Evolutionary conservation across 352 stramenopile species (phyloP).

Genomic region (Pythium plurisporium): DNA sequence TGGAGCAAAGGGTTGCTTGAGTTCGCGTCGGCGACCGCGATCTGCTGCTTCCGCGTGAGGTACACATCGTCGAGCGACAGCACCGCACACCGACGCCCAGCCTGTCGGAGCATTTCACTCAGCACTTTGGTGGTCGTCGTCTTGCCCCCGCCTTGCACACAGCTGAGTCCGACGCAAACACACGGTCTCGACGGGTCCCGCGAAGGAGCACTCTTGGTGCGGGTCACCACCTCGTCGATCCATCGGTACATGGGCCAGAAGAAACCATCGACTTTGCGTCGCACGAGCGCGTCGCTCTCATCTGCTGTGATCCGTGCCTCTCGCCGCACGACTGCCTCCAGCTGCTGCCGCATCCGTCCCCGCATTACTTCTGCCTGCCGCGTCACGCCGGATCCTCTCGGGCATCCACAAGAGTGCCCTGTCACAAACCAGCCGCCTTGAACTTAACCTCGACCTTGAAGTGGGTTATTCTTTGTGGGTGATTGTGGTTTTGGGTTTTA

Average conservation of each 20-base stretch:
- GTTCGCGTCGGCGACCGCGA: conserved; percentile 54
- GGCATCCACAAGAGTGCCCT: background rate
- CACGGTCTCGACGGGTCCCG: conserved; percentile 26
- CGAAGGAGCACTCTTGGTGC: background rate
- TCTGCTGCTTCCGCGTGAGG: conserved; percentile 55
- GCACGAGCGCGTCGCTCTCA: conserved; percentile 32
- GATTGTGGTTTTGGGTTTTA: conserved; percentile 6
- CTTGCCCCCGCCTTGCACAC: conserved; percentile 81
- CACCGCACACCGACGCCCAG: conserved; percentile 60
- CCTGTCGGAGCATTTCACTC: conserved; percentile 45
- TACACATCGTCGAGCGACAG: conserved; percentile 87
- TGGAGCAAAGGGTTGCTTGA: conserved; percentile 71
- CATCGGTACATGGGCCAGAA: conserved; percentile 79
- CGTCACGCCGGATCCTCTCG: background rate
- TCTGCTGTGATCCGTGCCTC: conserved; percentile 25
- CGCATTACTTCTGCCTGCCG: background rate
- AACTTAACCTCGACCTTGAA: conserved; percentile 9
- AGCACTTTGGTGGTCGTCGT: conserved; percentile 77
- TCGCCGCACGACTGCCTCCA: conserved; percentile 51
- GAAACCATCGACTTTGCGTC: conserved; percentile 58
- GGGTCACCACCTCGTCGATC: conserved; percentile 50
- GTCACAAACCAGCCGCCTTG: conserved; percentile 1
- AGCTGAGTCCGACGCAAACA: conserved; percentile 76
- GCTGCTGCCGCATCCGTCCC: conserved; percentile 35
- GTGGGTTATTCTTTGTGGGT: conserved; percentile 14